phyloP scores from a whole-genome alignment of 2,329 filamentous ascomycete species.

The Byssothecium circinans region DNA sequence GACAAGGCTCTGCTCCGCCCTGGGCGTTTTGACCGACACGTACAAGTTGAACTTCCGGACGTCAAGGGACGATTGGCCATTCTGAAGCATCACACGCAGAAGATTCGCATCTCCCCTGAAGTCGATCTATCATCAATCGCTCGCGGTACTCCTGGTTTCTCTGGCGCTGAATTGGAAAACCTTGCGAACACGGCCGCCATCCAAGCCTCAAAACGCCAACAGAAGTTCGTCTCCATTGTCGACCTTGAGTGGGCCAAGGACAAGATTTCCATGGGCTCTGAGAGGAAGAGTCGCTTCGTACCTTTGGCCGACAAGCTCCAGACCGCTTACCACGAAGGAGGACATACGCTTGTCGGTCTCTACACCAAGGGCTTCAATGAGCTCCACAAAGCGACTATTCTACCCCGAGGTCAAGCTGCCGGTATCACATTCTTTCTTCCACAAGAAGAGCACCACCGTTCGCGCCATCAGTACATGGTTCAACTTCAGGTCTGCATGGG shows the following conservation, averaged over 20 bases:
- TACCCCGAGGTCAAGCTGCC: constrained; percentile 82
- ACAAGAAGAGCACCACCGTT: constrained; percentile 80
- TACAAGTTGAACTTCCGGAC: constrained; percentile 85
- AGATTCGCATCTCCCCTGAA: constrained; percentile 77
- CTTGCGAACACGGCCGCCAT: constrained; percentile 95
- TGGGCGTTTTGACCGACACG: constrained; percentile 92
- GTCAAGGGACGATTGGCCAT: constrained; percentile 92
- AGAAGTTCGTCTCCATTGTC: constrained; percentile 69
- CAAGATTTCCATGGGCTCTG: constrained; percentile 95
- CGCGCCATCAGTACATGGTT: constrained; percentile 80
- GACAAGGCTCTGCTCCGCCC: constrained; percentile 94
- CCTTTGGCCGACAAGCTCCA: constrained; percentile 90
- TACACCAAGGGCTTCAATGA: constrained; percentile 75
- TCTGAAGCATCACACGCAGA: constrained; percentile 88
- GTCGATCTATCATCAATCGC: constrained; percentile 85
- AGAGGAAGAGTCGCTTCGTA: constrained; percentile 86
- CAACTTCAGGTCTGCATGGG: constrained; percentile 80
- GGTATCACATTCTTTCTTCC: constrained; percentile 87
- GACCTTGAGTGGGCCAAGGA: constrained; percentile 99
- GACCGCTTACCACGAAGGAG: constrained; percentile 96
- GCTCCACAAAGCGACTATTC: constrained; percentile 96
- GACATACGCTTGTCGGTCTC: constrained; percentile 87
- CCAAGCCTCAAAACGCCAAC: constrained; percentile 86
- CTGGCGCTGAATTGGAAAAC: constrained; percentile 94
- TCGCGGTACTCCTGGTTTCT: constrained; percentile 85